Conservation (phyloP, 1,139 yeast genomes). For the Taphrina pruni region DNA sequence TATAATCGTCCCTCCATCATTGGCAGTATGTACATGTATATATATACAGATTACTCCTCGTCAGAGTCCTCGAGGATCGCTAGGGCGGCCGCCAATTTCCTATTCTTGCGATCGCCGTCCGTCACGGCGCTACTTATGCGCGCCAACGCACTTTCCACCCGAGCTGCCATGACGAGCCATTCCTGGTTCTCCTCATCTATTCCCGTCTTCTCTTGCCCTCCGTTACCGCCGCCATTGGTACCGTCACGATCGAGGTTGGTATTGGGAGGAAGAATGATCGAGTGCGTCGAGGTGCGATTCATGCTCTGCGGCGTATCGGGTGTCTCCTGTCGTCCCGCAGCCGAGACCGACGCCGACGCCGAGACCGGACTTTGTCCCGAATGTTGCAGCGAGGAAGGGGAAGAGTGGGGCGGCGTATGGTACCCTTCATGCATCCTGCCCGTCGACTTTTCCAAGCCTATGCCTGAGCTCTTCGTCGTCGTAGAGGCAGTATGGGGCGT, state of each 20-base stretch:
- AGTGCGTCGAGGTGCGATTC: not conserved
- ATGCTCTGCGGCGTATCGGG: conserved; percentile 7
- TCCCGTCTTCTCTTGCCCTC: not conserved
- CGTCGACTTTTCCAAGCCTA: not conserved
- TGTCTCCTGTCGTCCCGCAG: not conserved
- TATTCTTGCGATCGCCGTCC: not conserved
- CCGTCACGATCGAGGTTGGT: not conserved
- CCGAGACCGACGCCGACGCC: too few species aligned
- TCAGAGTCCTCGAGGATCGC: conserved; percentile 30
- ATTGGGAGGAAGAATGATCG: not conserved
- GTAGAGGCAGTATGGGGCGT: not conserved
- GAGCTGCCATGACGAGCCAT: conserved; percentile 1
- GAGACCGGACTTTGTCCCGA: too few species aligned
- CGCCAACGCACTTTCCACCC: conserved; percentile 20
- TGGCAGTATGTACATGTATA: not conserved
- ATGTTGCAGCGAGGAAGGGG: conserved; percentile 3
- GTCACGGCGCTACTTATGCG: conserved; percentile 2
- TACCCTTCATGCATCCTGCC: conserved; percentile 2
- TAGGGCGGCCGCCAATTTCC: conserved; percentile 34
- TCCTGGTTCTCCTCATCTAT: not conserved
- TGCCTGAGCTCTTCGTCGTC: not conserved
- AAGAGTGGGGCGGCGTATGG: conserved; percentile 16
- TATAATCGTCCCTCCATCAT: not conserved
- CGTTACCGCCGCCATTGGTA: not conserved
- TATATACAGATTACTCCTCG: conserved; percentile 1